A percentile compares a stretch with the other conserved stretches of the same genome.
Evolutionary conservation across 2,329 filamentous ascomycete species (phyloP).

Genomic region (Microcyclosporella mali): DNA sequence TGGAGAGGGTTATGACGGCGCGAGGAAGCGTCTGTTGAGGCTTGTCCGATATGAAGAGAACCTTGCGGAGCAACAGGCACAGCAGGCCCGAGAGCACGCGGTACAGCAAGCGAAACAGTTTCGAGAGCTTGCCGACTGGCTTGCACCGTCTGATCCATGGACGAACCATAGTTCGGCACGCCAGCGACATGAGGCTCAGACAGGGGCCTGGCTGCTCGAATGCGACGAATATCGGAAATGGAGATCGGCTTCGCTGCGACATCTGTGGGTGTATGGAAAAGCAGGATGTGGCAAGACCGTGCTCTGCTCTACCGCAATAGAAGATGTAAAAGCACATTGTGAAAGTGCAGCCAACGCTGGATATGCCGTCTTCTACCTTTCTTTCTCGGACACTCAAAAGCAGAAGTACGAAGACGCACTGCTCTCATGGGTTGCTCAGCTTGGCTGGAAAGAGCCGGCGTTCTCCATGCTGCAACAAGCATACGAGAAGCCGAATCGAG

Average conservation of each 20-base stretch:
- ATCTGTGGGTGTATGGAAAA: constrained; percentile 19
- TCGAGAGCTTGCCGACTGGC: constrained; percentile 5
- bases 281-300: constrained; percentile 23
- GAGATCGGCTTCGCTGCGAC: constrained; percentile 1
- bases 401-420: constrained; percentile 15
- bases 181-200: constrained; percentile 4
- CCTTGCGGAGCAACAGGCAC: not conserved
- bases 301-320: constrained; percentile 19
- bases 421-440: constrained; percentile 16
- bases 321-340: constrained; percentile 15
- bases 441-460: constrained; percentile 17
- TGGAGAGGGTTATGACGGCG: constrained; percentile 9
- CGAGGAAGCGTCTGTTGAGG: constrained; percentile 7
- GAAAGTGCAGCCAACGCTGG: not conserved
- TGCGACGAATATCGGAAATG: constrained; percentile 4
- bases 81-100: constrained; percentile 1
- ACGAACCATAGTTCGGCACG: constrained; percentile 12
- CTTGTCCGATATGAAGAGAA: not conserved
- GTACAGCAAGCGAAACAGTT: not conserved
- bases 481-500: constrained; percentile 11
- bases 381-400: constrained; percentile 22
- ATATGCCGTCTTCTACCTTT: constrained; percentile 20
- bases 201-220: constrained; percentile 10
- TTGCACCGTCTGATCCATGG: constrained; percentile 11
- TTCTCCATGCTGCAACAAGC: constrained; percentile 14